Conservation (phyloP, 2,329 filamentous ascomycete genomes). For the Colletotrichum shisoi region DNA sequence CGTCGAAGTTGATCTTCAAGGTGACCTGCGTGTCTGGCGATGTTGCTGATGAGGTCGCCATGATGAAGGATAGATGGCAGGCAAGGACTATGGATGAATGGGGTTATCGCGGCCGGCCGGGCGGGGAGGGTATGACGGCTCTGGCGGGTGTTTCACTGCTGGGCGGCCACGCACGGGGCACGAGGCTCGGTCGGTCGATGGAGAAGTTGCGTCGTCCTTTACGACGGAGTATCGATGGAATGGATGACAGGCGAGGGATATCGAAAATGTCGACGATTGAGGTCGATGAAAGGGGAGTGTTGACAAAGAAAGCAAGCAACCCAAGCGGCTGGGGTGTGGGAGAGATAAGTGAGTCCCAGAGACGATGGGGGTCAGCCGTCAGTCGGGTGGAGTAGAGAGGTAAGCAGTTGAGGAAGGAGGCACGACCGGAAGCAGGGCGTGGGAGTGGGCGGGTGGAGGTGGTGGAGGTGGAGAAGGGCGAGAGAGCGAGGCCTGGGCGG, state of each 20-base stretch:
- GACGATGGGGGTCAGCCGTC: conserved; percentile 32
- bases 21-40: conserved; percentile 59
- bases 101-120: conserved; percentile 31
- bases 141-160: conserved; percentile 37
- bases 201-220: conserved; percentile 9
- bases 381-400: conserved; percentile 36
- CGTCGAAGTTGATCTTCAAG: conserved; percentile 83
- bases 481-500: conserved; percentile 32
- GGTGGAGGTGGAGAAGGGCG: conserved; percentile 34
- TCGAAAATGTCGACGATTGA: conserved; percentile 54
- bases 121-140: conserved; percentile 36
- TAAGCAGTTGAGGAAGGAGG: conserved; percentile 37
- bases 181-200: conserved; percentile 35
- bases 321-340: conserved; percentile 25
- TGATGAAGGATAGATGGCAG: conserved; percentile 10
- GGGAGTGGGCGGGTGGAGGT: conserved; percentile 17
- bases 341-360: conserved; percentile 36
- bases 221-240: conserved; percentile 1
- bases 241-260: conserved; percentile 2
- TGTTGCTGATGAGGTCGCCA: conserved; percentile 37
- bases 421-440: conserved; percentile 13
- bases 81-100: conserved; percentile 23
- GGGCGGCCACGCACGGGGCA: conserved; percentile 35
- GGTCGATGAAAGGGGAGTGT: conserved; percentile 16
- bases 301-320: conserved; percentile 7